These are phyloP conservation scores for Escovopsis weberi DNA, from an alignment of 2,329 filamentous ascomycete genomes.

Conservation along the genomic window DNA sequence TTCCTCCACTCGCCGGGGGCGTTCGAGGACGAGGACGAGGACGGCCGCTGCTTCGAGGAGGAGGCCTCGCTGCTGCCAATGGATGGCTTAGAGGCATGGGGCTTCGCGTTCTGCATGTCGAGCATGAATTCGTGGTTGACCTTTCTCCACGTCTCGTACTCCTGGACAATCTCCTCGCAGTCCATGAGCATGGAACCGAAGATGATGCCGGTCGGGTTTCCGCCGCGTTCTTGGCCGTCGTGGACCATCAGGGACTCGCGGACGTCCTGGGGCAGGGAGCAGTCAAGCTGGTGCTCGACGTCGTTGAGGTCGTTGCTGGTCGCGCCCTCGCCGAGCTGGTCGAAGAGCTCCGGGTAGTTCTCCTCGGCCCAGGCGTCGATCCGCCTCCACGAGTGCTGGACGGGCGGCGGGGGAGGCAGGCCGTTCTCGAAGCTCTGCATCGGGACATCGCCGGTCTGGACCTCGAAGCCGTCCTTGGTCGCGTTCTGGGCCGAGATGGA, in stretches of 20 bases:
- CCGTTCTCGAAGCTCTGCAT: slow-evolving; percentile 95
- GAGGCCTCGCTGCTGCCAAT: slow-evolving; percentile 53
- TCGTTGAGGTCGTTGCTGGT: slow-evolving; percentile 94
- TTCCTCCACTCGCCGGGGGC: slow-evolving; percentile 62
- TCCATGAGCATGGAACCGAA: slow-evolving; percentile 93
- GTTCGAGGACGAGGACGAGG: slow-evolving; percentile 24
- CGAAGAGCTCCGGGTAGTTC: slow-evolving; percentile 85
- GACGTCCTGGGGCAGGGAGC: slow-evolving; percentile 82
- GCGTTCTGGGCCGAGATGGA: slow-evolving; percentile 57
- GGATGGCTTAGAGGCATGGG: slow-evolving; percentile 48
- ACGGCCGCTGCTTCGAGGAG: slow-evolving; percentile 45
- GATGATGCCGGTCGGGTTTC: slow-evolving; percentile 78
- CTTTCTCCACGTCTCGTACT: slow-evolving; percentile 91
- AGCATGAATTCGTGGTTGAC: slow-evolving; percentile 83
- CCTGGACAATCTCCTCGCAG: slow-evolving; percentile 94
- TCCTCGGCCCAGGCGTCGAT: slow-evolving; percentile 92
- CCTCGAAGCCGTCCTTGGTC: slow-evolving; percentile 53
- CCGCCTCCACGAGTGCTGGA: slow-evolving; percentile 80
- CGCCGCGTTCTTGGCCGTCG: slow-evolving; percentile 93
- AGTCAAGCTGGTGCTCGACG: slow-evolving; percentile 88
- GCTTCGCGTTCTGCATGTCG: slow-evolving; percentile 46
- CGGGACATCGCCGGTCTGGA: slow-evolving; percentile 71
- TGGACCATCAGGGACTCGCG: slow-evolving; percentile 83
- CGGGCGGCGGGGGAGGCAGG: slow-evolving; percentile 74
- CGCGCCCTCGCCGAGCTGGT: slow-evolving; percentile 84